Percentiles rank a stretch among this genome's conserved stretches.
These are phyloP conservation scores for Phlyctochytrium bullatum DNA, from an alignment of 192 early-diverging fungal species.

Conservation along the genomic window DNA sequence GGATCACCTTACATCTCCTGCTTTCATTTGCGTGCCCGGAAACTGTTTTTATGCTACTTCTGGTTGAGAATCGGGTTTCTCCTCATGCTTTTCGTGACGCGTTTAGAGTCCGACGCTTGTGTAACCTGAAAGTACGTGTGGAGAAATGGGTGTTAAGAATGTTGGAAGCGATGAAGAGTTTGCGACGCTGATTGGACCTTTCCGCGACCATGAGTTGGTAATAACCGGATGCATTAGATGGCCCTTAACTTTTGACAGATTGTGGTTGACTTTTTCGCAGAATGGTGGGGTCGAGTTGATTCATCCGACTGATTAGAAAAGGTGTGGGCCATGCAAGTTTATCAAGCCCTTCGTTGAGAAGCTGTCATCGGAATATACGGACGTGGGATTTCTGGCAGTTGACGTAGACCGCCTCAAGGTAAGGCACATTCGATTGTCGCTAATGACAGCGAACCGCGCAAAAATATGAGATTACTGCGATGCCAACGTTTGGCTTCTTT, in stretches of 20 bases:
- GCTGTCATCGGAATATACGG: conserved; percentile 48
- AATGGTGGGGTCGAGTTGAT: not conserved
- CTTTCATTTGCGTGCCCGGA: too few relatives aligned
- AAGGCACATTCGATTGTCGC: too few relatives aligned
- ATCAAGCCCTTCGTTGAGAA: conserved; percentile 38
- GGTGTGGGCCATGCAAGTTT: conserved; percentile 7
- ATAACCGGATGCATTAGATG: not conserved
- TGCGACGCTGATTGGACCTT: not conserved
- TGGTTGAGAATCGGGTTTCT: too few relatives aligned
- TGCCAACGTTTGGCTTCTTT: conserved; percentile 71
- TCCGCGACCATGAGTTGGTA: not conserved
- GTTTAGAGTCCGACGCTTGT: too few relatives aligned
- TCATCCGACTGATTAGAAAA: too few relatives aligned
- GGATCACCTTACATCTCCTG: too few relatives aligned
- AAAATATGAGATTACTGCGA: conserved; percentile 52
- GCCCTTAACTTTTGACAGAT: not conserved
- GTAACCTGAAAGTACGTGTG: too few relatives aligned
- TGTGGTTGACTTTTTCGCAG: not conserved
- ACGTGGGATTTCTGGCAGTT: conserved; percentile 74
- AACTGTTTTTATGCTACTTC: too few relatives aligned
- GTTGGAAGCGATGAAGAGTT: not conserved
- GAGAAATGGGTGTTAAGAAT: not conserved
- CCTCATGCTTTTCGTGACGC: too few relatives aligned
- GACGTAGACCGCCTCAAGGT: conserved; percentile 69
- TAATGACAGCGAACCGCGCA: conserved; percentile 32